Base-by-base conservation (phyloP, 108 stramenopile species). In the Skeletonema tropicum region DNA sequence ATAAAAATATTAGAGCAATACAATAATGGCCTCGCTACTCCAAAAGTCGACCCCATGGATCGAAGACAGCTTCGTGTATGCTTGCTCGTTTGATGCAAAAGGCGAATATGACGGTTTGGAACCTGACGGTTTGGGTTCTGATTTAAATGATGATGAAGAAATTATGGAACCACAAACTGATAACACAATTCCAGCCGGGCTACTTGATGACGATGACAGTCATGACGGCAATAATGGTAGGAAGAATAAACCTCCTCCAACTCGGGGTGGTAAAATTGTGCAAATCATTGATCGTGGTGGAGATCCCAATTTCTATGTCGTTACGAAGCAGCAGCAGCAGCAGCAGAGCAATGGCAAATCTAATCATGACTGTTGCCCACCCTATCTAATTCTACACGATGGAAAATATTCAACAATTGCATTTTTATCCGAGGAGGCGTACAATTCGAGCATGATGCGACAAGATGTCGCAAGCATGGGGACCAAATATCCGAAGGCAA, bases 311-410 rank as follows among this genome's bases (percentile, higher is more conserved):
- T 62, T 49, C 14, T 33, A 60, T 66, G 7, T 55, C 42, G 14
- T 23, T 17, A n/a, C n/a, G n/a, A n/a, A n/a, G n/a, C 13, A n/a
- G 21, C n/a, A 14, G 12, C 38, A 39, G 10, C 38, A 39, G 38
- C 38, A 39, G 38, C 38, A 39, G 38, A 12, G 19, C 8, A 33
- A 67, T 41, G 29, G 31, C n/a, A 73, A 29, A 3, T 14, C 23
- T 57, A 10, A 4, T 4, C 17, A 52, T 17, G 31, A 35, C 14
- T n/a, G 46, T 10, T 74, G 73, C 45, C 77, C 77, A 42, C 70
- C 77, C 33, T 78, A 71, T 33, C 70, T 71, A 5, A 59, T 78
- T 39, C 33, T 78, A 21, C 77, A 78, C 39, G 77, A 78, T 60
- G 77, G 77, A 0, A 25, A 60, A 48, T 46, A 66, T 36, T 65